Evolutionary conservation across 192 early-diverging fungal genomes (phyloP), one percentile per base, ranked within the genome.

Genomic region (Rhizoclosmatium globosum): DNA sequence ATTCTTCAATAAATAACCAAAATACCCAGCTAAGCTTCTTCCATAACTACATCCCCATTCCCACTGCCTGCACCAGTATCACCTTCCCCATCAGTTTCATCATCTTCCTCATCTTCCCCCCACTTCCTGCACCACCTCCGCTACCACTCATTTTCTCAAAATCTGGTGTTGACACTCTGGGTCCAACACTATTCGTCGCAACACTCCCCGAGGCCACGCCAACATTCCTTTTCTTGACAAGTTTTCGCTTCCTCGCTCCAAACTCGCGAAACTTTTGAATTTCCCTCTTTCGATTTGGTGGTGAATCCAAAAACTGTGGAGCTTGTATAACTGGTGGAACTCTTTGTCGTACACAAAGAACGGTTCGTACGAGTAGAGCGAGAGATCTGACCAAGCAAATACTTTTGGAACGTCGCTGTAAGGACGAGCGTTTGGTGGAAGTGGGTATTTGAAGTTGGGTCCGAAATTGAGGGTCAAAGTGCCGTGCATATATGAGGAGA

Each of bases 391-490:
- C 73, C 74, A 81, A 38, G 65, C 74, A 46, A 46, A 59, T 15
- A 76, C 68, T 56, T 60, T 79, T 17, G 72, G 64, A 21, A 79
- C 77, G 68, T 83, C 82, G 31, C 70, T 78, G 47, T 80, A 77
- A 11, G 84, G 79, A 23, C 76, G 68, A 3, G 78, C 76, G 31
- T 75, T 84, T 0, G 81, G 68, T 0, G 91, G 92, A 6, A 85
- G 87, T 56, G 92, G 84, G 76, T 82, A 88, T 66, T 80, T 79
- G 65, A 94, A 93, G 9, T 87, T 81, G 1, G 93, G 91, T 3
- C 93, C 93, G 73, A 94, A 87, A 64, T 93, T 94, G 64, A 91
- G 76, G 61, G 83, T 88, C 21, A 89, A 83, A 62, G 85, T 88
- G 47, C 89, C 92, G 47, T 87, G 88, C 79, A 85, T 87, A 62